These are phyloP conservation scores for Parafenestella ontariensis DNA, from an alignment of 2,329 filamentous ascomycete genomes.

Conservation along the genomic window DNA sequence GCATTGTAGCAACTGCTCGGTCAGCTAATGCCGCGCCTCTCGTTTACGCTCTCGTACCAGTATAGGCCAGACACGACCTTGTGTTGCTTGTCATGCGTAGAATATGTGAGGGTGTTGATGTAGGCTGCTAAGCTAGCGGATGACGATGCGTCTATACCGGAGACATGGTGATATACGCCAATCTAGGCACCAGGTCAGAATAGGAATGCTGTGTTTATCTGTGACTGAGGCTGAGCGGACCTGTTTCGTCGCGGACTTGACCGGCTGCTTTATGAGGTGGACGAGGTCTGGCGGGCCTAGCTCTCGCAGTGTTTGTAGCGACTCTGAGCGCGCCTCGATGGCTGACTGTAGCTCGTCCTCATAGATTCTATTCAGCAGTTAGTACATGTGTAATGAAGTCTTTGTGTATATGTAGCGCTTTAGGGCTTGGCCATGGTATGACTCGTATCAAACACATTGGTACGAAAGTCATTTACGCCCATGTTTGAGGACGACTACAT, in stretches of 20 bases:
- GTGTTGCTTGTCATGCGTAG: constrained; percentile 79
- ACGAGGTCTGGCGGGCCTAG: constrained; percentile 95
- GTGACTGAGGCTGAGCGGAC: constrained; percentile 45
- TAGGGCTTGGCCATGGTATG: not conserved
- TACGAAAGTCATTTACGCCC: not conserved
- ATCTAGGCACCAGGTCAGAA: constrained; percentile 60
- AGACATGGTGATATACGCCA: constrained; percentile 97
- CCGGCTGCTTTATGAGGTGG: constrained; percentile 82
- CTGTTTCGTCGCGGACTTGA: constrained; percentile 65
- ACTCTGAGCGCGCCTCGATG: constrained; percentile 90
- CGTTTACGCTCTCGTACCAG: constrained; percentile 66
- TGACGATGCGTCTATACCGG: constrained; percentile 94
- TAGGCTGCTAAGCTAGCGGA: constrained; percentile 97
- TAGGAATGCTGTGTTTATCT: constrained; percentile 4
- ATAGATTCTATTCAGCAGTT: constrained; percentile 70
- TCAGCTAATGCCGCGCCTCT: constrained; percentile 30
- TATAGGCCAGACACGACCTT: constrained; percentile 96
- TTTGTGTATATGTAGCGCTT: not conserved
- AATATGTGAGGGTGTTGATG: constrained; percentile 96
- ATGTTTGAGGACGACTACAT: constrained; percentile 1
- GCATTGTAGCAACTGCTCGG: constrained; percentile 88
- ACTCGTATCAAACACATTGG: not conserved
- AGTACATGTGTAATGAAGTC: not conserved
- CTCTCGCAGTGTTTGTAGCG: constrained; percentile 83
- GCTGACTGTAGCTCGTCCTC: constrained; percentile 93